Evolutionary conservation across 2,329 filamentous ascomycete species (phyloP), one percentile per base, ranked within the genome.

Genomic region (Waltergamsia citrina): DNA sequence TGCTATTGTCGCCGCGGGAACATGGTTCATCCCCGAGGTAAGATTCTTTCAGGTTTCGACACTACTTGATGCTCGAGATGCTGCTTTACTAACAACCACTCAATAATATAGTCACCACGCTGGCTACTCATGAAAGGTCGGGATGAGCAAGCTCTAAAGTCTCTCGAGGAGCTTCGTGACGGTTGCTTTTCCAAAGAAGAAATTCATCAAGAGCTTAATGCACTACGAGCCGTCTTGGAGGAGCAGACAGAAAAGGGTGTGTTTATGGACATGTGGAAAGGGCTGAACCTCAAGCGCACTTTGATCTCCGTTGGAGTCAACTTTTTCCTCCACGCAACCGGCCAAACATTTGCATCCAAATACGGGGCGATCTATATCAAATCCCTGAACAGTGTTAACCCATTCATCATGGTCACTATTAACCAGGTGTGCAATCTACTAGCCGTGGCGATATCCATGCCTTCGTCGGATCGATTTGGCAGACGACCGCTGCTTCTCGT

Each of bases 11-110:
- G 31, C 45, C 2, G 34, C 19, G 15, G 29, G 38, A 10, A 46
- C 51, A 21, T 56, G 47, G 42, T 54, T 51, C 29, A 44, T 54
- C 6, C 49, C 53, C 10, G 49, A n/a, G n/a, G n/a, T n/a, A 57
- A 44, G 45, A 38, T 12, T 39, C 43, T 5, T n/a, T n/a, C n/a
- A n/a, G n/a, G n/a, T n/a, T n/a, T n/a, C n/a, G n/a, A n/a, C n/a
- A n/a, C n/a, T n/a, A n/a, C n/a, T n/a, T n/a, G n/a, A n/a, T n/a
- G n/a, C n/a, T n/a, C n/a, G n/a, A n/a, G n/a, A n/a, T n/a, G n/a
- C n/a, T n/a, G n/a, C n/a, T n/a, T n/a, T 27, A 37, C 24, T 47
- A 39, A 40, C 46, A 41, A 29, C 36, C 41, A 9, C 36, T 40
- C 11, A 11, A 7, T n/a, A n/a, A n/a, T n/a, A 44, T n/a, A 49